phyloP scores from a whole-genome alignment of 495 filamentous ascomycete genomes.

The Parmelia sp. region DNA sequence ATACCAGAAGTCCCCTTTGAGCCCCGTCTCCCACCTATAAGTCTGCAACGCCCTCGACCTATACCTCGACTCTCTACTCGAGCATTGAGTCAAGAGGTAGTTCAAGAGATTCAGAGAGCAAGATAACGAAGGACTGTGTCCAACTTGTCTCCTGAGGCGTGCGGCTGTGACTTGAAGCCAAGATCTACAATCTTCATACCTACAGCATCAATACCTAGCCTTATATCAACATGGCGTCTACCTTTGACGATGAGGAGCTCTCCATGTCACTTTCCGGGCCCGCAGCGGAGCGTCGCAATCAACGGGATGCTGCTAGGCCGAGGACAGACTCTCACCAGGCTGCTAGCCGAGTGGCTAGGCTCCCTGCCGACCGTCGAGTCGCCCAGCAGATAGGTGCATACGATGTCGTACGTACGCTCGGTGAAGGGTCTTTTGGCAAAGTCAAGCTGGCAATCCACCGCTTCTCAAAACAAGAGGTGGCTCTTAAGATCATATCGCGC shows the following conservation, averaged over 20 bases:
- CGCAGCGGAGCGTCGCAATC: slow-evolving; percentile 39
- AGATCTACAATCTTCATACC: neutral
- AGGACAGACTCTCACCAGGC: slow-evolving; percentile 29
- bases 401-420: slow-evolving; percentile 79
- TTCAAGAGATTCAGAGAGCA: neutral
- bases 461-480: slow-evolving; percentile 86
- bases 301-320: slow-evolving; percentile 36
- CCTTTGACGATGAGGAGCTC: slow-evolving; percentile 81
- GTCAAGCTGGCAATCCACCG: slow-evolving; percentile 93
- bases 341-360: slow-evolving; percentile 24
- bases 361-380: slow-evolving; percentile 35
- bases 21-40: too few relatives aligned
- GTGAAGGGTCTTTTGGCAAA: slow-evolving; percentile 96
- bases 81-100: neutral
- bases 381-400: slow-evolving; percentile 87
- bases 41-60: neutral
- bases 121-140: neutral
- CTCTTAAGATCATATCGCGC: slow-evolving; percentile 91
- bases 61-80: neutral
- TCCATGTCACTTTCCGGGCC: slow-evolving; percentile 73
- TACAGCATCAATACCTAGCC: neutral
- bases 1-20: neutral
- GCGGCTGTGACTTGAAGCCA: neutral
- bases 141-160: neutral
- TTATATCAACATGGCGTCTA: slow-evolving; percentile 40